Base-by-base conservation (phyloP, 768 basidiomycete genomes). In the Xerocomus brunneocitrinus region DNA sequence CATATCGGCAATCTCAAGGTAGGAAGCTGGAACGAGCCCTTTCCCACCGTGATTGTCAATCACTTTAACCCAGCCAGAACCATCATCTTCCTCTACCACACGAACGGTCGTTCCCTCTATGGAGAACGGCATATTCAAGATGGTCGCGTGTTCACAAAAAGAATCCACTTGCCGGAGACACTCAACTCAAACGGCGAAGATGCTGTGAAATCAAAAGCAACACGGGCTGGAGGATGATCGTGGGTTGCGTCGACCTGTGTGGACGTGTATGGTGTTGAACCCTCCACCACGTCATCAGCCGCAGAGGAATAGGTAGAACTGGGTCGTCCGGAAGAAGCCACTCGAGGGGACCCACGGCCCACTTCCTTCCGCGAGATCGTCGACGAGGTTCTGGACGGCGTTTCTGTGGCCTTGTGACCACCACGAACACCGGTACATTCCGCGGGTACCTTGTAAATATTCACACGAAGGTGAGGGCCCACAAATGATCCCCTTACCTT, bases 1-100 rank as follows among this genome's bases (percentile, higher is more conserved):
- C 50, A 63, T 67, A 46, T 72, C 70, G 45, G 67, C 67, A 24
- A 71, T 56, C 58, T 80, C 76, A 48, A 91, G 67, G 74, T 92
- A 92, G 24, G 88, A 83, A n/a, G 87, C 87, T n/a, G 91, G 91
- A 10, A 91, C 83, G 38, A 92, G 79, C 8, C 90, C 90, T 59
- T 79, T 79, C 51, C 76, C 75, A 54, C 83, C 81, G n/a, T 68
- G 67, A 36, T 70, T 62, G 62, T 87, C 78, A 24, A 70, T 66
- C 8, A 91, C 87, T 65, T 92, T 92, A 10, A 87, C 80, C 91
- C 90, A 92, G 3, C 90, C 90, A 14, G 88, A 89, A 10, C 89
- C 89, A 60, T 91, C 91, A 55, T 93, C 89, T 55, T 83, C 80
- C 64, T 93, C 90, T 19, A 89, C 64, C 36, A 94, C 75, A 52